phyloP scores from a whole-genome alignment of 1,284 basidiomycete species.

The Coniferiporia weirii region DNA sequence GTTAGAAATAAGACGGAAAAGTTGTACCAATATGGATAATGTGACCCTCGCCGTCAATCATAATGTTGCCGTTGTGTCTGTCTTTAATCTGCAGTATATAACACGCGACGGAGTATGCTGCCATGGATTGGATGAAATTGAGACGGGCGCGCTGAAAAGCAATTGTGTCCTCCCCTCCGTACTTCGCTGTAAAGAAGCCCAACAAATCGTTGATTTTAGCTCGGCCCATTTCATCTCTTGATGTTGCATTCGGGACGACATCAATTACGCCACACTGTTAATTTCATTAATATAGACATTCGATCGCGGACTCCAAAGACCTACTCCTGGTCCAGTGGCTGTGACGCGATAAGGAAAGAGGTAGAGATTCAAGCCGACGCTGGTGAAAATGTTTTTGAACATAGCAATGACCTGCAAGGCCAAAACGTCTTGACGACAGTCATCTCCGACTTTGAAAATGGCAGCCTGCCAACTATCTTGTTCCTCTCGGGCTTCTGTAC shows the following conservation, averaged over 20 bases:
- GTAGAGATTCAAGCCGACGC: slow-evolving; percentile 86
- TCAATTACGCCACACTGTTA: slow-evolving; percentile 94
- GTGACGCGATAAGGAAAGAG: slow-evolving; percentile 97
- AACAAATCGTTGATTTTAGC: slow-evolving; percentile 96
- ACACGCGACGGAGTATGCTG: slow-evolving; percentile 97
- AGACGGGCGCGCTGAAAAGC: slow-evolving; percentile 90
- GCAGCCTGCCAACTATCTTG: slow-evolving; percentile 97
- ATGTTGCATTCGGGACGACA: slow-evolving; percentile 97
- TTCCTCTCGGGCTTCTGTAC: slow-evolving; percentile 52
- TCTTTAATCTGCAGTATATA: slow-evolving; percentile 98
- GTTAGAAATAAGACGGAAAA: neutral
- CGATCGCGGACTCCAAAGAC: slow-evolving; percentile 27
- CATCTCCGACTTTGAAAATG: slow-evolving; percentile 99
- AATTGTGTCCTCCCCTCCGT: slow-evolving; percentile 85
- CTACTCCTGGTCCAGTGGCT: slow-evolving; percentile 91
- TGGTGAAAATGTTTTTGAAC: slow-evolving; percentile 98
- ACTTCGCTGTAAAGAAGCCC: slow-evolving; percentile 93
- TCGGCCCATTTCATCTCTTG: slow-evolving; percentile 98
- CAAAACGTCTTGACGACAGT: slow-evolving; percentile 96
- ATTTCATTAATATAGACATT: neutral
- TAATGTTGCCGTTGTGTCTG: slow-evolving; percentile 97
- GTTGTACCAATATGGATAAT: slow-evolving; percentile 86
- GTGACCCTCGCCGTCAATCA: slow-evolving; percentile 97
- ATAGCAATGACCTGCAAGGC: slow-evolving; percentile 98
- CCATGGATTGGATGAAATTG: slow-evolving; percentile 99